These are phyloP conservation scores for Persicaria maculosa DNA, from an alignment of 148 eudicot species.

Conservation along the genomic window DNA sequence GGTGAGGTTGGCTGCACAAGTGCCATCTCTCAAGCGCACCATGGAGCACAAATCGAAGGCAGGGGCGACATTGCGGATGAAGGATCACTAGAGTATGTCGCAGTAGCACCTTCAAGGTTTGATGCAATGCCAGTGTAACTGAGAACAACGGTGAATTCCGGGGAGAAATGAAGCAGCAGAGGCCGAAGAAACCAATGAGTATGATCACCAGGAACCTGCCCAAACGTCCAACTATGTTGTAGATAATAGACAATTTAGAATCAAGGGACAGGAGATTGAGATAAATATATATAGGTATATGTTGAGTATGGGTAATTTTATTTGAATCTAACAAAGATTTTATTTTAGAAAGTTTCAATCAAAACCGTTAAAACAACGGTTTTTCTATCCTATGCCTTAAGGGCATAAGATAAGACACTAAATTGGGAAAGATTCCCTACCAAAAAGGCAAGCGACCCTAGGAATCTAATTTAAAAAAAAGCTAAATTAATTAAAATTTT, in stretches of 20 bases:
- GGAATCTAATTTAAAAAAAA: too few relatives aligned
- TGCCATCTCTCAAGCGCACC: not conserved
- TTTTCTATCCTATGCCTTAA: too few relatives aligned
- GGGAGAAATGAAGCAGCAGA: conserved; percentile 37
- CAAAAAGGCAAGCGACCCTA: too few relatives aligned
- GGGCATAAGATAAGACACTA: too few relatives aligned
- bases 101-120: conserved; percentile 17
- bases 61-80: not conserved
- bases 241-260: conserved; percentile 7
- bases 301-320: too few relatives aligned
- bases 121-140: not conserved
- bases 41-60: not conserved
- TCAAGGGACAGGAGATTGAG: too few relatives aligned
- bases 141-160: conserved; percentile 11
- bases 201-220: not conserved
- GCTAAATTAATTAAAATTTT: too few relatives aligned
- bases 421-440: too few relatives aligned
- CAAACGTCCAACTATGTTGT: conserved; percentile 33
- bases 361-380: too few relatives aligned
- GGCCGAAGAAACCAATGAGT: conserved; percentile 35
- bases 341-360: too few relatives aligned
- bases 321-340: too few relatives aligned
- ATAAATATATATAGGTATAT: too few relatives aligned
- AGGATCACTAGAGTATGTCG: conserved; percentile 2
- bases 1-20: not conserved